Conservation (phyloP, 306 rosid genomes). For the Cucumis melo region DNA sequence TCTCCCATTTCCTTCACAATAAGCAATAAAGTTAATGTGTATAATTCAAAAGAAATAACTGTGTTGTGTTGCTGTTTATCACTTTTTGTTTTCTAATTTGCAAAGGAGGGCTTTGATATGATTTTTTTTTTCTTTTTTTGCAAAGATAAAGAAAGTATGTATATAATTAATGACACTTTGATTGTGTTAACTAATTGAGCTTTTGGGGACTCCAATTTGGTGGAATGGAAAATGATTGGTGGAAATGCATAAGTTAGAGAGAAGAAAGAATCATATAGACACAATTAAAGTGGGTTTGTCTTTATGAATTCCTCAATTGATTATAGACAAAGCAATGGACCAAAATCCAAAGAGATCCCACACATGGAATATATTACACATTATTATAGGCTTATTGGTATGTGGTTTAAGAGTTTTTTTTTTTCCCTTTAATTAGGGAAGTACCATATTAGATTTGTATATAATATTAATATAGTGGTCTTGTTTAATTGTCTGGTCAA, state of each 20-base stretch:
- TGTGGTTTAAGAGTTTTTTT: too few relatives aligned
- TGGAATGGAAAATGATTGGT: neutral
- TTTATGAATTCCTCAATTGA: constrained; percentile 11
- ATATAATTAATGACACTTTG: neutral
- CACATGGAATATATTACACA: neutral
- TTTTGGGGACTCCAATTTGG: neutral
- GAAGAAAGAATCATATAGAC: neutral
- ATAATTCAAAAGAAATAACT: constrained; percentile 2
- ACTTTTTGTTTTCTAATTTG: neutral
- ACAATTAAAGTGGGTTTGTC: constrained; percentile 3
- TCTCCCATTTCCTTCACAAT: neutral
- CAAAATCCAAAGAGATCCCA: constrained; percentile 7
- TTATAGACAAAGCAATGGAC: constrained; percentile 21
- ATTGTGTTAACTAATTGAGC: neutral
- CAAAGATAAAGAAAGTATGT: neutral
- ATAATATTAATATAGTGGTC: too few relatives aligned
- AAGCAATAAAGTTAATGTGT: neutral
- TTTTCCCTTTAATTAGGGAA: too few relatives aligned
- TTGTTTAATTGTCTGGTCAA: too few relatives aligned
- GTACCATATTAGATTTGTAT: too few relatives aligned
- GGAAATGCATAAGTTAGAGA: neutral
- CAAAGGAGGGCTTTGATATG: neutral
- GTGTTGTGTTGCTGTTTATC: constrained; percentile 1
- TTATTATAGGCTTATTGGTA: neutral
- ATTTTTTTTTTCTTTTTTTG: too few relatives aligned